These are phyloP conservation scores for Mortierella polycephala DNA, from an alignment of 371 early-diverging fungal species.

Conservation along the genomic window DNA sequence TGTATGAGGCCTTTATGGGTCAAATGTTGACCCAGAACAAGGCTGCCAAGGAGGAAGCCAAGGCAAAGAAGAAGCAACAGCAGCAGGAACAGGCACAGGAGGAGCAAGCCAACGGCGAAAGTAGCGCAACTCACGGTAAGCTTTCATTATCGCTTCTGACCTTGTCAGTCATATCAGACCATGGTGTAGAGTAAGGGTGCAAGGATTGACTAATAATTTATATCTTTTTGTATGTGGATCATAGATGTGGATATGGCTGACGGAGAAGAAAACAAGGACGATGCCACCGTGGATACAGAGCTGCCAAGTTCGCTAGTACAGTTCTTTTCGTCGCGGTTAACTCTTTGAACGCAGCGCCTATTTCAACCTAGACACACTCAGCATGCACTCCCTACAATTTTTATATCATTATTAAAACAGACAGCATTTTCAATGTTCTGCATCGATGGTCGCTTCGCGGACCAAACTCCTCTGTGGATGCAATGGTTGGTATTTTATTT, in stretches of 20 bases:
- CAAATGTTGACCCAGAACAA: slow-evolving; percentile 42
- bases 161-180: not conserved
- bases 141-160: not conserved
- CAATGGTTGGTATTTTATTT: too few relatives aligned
- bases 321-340: slow-evolving; percentile 50
- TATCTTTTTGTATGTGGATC: not conserved
- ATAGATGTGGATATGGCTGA: slow-evolving; percentile 45
- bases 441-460: too few relatives aligned
- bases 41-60: slow-evolving; percentile 33
- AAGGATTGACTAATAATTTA: not conserved
- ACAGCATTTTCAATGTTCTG: too few relatives aligned
- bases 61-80: slow-evolving; percentile 27
- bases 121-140: slow-evolving; percentile 10
- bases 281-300: slow-evolving; percentile 8
- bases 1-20: slow-evolving; percentile 54
- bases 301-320: slow-evolving; percentile 37
- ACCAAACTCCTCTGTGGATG: too few relatives aligned
- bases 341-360: slow-evolving; percentile 11
- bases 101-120: slow-evolving; percentile 3
- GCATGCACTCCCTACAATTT: too few relatives aligned
- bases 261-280: slow-evolving; percentile 10
- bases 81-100: slow-evolving; percentile 17
- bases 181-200: not conserved
- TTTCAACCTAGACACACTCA: too few relatives aligned
- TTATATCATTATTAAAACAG: too few relatives aligned